Conservation (phyloP, 176 grass and related monocot genomes). For the Oryza nivara region DNA sequence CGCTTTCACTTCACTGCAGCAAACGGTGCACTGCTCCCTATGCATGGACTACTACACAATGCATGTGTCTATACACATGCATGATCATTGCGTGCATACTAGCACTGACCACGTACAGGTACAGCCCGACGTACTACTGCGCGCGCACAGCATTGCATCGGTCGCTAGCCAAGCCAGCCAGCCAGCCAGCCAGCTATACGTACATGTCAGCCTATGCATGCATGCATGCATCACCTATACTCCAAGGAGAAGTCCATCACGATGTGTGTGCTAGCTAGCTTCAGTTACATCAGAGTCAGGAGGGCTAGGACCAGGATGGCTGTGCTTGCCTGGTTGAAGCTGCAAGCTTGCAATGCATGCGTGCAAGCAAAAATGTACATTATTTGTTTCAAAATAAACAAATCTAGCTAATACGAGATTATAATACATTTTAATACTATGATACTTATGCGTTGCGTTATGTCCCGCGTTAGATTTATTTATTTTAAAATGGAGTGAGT, state of each 20-base stretch:
- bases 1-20: background rate
- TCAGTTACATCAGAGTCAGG: conserved; percentile 33
- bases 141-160: background rate
- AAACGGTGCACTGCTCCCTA: conserved; percentile 41
- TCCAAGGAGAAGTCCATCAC: conserved; percentile 32
- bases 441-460: no score
- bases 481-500: no score
- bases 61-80: background rate
- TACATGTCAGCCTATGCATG: no score
- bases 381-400: no score
- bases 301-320: background rate
- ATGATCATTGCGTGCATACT: conserved; percentile 36
- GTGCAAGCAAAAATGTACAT: background rate
- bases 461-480: accelerated
- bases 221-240: background rate
- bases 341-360: background rate
- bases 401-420: no score
- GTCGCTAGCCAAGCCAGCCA: background rate
- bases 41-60: conserved; percentile 31
- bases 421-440: no score
- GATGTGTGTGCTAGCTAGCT: conserved; percentile 32
- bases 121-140: conserved; percentile 29
- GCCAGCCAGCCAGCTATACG: background rate
- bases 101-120: conserved; percentile 19
- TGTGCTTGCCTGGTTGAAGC: background rate